Evolutionary conservation across 305 asterid species (phyloP).

Genomic region (Plantago coronopus): DNA sequence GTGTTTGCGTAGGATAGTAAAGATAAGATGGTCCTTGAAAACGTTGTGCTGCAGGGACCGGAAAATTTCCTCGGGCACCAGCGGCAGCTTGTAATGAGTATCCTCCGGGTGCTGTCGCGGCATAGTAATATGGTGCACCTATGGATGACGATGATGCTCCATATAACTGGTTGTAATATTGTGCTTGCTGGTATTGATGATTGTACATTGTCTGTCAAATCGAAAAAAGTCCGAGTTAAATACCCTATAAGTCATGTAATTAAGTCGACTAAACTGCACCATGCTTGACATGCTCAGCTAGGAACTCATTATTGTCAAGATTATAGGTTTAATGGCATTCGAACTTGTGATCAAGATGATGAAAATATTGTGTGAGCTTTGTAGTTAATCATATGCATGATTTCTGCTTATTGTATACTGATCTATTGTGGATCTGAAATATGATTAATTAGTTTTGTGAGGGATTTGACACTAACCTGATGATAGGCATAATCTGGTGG

Average conservation of each 20-base stretch:
- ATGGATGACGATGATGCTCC: constrained; percentile 57
- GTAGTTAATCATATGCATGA: too few relatives aligned
- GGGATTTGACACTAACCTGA: constrained; percentile 38
- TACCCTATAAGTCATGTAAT: too few relatives aligned
- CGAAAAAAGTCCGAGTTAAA: background rate
- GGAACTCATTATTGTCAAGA: too few relatives aligned
- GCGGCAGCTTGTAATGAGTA: constrained; percentile 41
- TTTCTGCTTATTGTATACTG: too few relatives aligned
- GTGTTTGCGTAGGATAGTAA: constrained; percentile 62
- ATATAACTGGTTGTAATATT: constrained; percentile 60
- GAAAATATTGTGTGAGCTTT: too few relatives aligned
- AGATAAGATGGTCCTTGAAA: constrained; percentile 61
- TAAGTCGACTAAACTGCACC: too few relatives aligned
- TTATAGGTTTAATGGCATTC: too few relatives aligned
- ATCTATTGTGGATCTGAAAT: background rate
- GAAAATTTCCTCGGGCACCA: constrained; percentile 55
- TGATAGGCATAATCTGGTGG: constrained; percentile 66
- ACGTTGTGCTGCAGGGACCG: constrained; percentile 57
- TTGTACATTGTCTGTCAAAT: constrained; percentile 61
- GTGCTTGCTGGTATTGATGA: constrained; percentile 66
- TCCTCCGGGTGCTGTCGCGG: constrained; percentile 28
- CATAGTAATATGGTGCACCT: constrained; percentile 60
- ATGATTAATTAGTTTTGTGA: background rate
- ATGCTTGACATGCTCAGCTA: too few relatives aligned
- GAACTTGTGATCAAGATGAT: too few relatives aligned